Evolutionary conservation across 768 basidiomycete species (phyloP).

Genomic region (Trametopsis cervina): DNA sequence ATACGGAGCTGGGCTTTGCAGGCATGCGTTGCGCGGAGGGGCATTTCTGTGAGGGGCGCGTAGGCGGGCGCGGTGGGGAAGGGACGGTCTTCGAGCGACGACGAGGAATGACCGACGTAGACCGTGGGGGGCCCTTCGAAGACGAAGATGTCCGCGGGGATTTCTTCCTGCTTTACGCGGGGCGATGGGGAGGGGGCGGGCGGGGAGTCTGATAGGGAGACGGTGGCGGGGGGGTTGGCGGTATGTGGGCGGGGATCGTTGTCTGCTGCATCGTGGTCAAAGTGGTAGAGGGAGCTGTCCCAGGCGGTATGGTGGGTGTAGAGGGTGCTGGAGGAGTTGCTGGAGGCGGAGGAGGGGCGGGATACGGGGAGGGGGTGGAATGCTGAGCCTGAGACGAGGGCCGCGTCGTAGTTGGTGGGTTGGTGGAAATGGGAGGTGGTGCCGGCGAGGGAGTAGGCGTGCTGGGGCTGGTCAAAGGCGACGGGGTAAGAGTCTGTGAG

Average conservation of each 20-base stretch:
- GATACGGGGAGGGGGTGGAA: background rate
- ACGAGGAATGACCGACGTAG: background rate
- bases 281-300: slow-evolving; percentile 6
- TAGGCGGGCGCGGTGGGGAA: background rate
- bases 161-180: slow-evolving; percentile 12
- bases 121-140: slow-evolving; percentile 6
- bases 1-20: slow-evolving; percentile 61
- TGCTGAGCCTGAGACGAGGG: slow-evolving; percentile 12
- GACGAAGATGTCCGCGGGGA: slow-evolving; percentile 7
- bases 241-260: background rate
- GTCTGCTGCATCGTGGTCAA: background rate
- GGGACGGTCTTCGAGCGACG: background rate
- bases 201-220: slow-evolving; percentile 1
- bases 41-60: slow-evolving; percentile 33
- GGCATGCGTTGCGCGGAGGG: slow-evolving; percentile 71
- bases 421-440: slow-evolving; percentile 16
- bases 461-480: no score
- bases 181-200: background rate
- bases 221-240: slow-evolving; percentile 2
- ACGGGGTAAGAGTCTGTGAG: no score
- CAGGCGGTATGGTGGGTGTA: background rate
- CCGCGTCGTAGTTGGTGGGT: slow-evolving; percentile 16
- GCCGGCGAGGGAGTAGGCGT: no score
- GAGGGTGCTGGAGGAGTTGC: background rate
- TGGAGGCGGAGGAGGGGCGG: slow-evolving; percentile 1